phyloP scores from a whole-genome alignment of 2,329 filamentous ascomycete species.

The Pyrenophora graminea region DNA sequence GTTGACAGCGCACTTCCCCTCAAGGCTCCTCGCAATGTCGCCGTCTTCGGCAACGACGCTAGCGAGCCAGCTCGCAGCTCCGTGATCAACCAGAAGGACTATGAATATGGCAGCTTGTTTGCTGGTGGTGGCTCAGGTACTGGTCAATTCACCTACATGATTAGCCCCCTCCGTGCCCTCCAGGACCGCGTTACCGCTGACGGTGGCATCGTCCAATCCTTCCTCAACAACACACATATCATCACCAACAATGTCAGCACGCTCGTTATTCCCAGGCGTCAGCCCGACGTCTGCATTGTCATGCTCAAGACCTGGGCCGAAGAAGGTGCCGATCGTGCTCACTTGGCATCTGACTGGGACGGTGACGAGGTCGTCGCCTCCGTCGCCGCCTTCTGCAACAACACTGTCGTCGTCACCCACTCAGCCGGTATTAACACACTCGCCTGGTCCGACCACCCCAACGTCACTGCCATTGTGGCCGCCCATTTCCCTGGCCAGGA shows the following conservation, averaged over 20 bases:
- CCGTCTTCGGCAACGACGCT: conserved; percentile 57
- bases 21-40: conserved; percentile 54
- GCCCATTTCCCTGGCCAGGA: conserved; percentile 51
- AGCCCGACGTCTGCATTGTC: conserved; percentile 58
- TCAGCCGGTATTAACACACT: conserved; percentile 50
- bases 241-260: conserved; percentile 34
- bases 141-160: conserved; percentile 47
- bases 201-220: conserved; percentile 51
- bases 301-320: conserved; percentile 61
- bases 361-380: conserved; percentile 48
- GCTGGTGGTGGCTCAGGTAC: conserved; percentile 51
- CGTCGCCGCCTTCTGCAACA: conserved; percentile 53
- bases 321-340: conserved; percentile 51
- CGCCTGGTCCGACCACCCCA: conserved; percentile 49
- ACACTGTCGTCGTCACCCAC: conserved; percentile 57
- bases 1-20: conserved; percentile 56
- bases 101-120: conserved; percentile 49
- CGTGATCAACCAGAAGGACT: conserved; percentile 43
- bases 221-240: conserved; percentile 51
- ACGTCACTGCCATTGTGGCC: conserved; percentile 50
- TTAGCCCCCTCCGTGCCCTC: conserved; percentile 50
- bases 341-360: conserved; percentile 51
- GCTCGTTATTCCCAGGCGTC: conserved; percentile 35
- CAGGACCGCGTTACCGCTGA: conserved; percentile 36
- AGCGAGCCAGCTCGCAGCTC: conserved; percentile 52